Base-by-base conservation (phyloP, 2,329 filamentous ascomycete genomes). In the Cytospora paraplurivora region DNA sequence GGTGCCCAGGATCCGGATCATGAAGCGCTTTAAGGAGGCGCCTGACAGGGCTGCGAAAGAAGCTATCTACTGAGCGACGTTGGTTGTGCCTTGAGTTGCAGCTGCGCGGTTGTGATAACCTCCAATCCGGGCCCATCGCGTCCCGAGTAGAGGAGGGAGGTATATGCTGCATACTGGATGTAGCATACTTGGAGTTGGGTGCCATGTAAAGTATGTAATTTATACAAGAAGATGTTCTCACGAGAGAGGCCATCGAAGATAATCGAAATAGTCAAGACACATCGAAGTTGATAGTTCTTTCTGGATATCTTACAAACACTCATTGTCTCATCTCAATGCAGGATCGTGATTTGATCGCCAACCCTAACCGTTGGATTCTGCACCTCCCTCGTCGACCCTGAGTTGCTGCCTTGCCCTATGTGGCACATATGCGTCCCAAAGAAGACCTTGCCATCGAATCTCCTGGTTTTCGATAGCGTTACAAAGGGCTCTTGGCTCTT, bases 401-500 rank as follows among this genome's bases (percentile, higher is more conserved):
- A 17, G 13, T 8, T 37, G 37, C 37, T 49, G 0, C 33, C 33
- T 32, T 27, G 59, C 34, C 76, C 72, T 7, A 74, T 59, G 67
- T 85, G 82, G 34, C 81, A 81, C 85, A 88, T 87, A 67, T 99
- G 94, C 64, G 90, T 87, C 5, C 95, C 95, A 78, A 99, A 99
- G 69, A 90, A 90, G 3, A 97, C 89, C 75, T 93, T 93, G 1
- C 93, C 92, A 58, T 91, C 87, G 67, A 92, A 87, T 62, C 91
- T 85, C 69, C 95, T 85, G 12, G 92, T 96, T 79, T 96, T 97
- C 1, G 91, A 89, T 64, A 99, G 78, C 0, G 93, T 97, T 4
- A 90, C 85, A 72, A 95, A 96, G 0, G 95, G 95, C 74, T 98
- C 95, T 67, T 92, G 87, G 67, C 88, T 86, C 73, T 87, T 90